Evolutionary conservation across 2,329 filamentous ascomycete species (phyloP), one percentile per base, ranked within the genome.

Genomic region (Colletotrichum abscissum): DNA sequence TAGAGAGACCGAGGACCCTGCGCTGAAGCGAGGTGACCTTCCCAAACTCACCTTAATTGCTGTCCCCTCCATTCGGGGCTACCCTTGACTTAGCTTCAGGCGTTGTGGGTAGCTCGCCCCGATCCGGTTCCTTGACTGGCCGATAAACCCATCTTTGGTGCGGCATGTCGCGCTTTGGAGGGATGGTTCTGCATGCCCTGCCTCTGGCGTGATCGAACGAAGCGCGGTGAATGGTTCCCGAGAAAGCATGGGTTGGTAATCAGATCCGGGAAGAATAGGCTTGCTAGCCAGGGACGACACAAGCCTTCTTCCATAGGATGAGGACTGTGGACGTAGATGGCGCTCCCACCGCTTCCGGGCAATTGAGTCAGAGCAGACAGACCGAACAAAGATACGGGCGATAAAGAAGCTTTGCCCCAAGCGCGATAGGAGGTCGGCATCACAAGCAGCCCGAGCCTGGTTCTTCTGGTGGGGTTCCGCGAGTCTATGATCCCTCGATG

Each of bases 121-220:
- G 68, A 74, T 72, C 68, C 63, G 63, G 49, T 22, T 55, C 38
- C 28, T 54, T 67, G 65, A 73, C 52, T 74, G 73, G 73, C 60
- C 65, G 69, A 73, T 62, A 62, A 69, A 66, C 56, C 66, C 60
- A 69, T 60, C 63, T 49, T 24, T 66, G 66, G 52, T 64, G 70
- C 70, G 62, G 66, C 62, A 67, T 67, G 73, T 70, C 57, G 66
- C 73, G 60, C 69, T 38, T 69, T 62, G 63, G 46, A 67, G 60
- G 70, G 60, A 74, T 75, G 66, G 66, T 62, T 58, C 68, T 63
- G 72, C 65, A 63, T 49, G 63, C 67, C 68, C 64, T 65, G 69
- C 57, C 68, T 75, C 74, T 75, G 72, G 72, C 74, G 74, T 75
- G 74, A 75, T 75, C 65, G 72, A 65, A 38, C 28, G 28, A n/a